A percentile compares a stretch with the other conserved stretches of the same genome.
phyloP scores from a whole-genome alignment of 768 basidiomycete species.

The Gloeostereum incarnatum region DNA sequence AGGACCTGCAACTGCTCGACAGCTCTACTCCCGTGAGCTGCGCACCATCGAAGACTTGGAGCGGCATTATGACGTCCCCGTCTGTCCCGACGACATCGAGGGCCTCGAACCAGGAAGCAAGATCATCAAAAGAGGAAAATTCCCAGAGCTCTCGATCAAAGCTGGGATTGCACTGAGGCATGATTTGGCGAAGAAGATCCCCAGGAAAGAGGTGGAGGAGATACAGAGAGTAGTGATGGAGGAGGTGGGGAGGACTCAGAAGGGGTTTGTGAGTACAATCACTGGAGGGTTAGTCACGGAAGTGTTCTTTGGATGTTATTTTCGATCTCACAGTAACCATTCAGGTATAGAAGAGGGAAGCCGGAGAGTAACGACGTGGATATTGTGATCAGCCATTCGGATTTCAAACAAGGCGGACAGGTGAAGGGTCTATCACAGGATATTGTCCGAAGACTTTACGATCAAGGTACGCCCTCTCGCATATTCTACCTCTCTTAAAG shows the following conservation, averaged over 20 bases:
- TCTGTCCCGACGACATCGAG: constrained; percentile 8
- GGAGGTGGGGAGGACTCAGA: constrained; percentile 53
- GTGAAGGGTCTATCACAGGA: constrained; percentile 56
- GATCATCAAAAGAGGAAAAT: constrained; percentile 7
- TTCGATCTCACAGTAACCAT: neutral
- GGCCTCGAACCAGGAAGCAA: constrained; percentile 6
- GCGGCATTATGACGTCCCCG: constrained; percentile 45
- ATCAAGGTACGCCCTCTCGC: constrained; percentile 33
- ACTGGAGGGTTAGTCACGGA: constrained; percentile 61
- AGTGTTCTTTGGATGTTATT: neutral
- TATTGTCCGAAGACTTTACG: constrained; percentile 47
- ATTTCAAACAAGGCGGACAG: constrained; percentile 29
- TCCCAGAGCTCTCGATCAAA: constrained; percentile 34
- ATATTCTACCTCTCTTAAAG: neutral
- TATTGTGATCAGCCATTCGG: constrained; percentile 75
- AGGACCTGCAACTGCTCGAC: constrained; percentile 59
- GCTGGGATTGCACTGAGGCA: constrained; percentile 49
- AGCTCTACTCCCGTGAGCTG: constrained; percentile 54
- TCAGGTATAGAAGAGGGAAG: constrained; percentile 82
- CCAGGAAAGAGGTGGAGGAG: constrained; percentile 68
- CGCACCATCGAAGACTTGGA: constrained; percentile 65
- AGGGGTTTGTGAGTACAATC: constrained; percentile 66
- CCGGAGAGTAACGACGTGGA: constrained; percentile 78
- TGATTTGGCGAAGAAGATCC: constrained; percentile 49
- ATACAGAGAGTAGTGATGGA: constrained; percentile 60